Percentiles rank a stretch among this genome's conserved stretches.
These are phyloP conservation scores for Evernia prunastri DNA, from an alignment of 495 filamentous ascomycete genomes.

Conservation along the genomic window DNA sequence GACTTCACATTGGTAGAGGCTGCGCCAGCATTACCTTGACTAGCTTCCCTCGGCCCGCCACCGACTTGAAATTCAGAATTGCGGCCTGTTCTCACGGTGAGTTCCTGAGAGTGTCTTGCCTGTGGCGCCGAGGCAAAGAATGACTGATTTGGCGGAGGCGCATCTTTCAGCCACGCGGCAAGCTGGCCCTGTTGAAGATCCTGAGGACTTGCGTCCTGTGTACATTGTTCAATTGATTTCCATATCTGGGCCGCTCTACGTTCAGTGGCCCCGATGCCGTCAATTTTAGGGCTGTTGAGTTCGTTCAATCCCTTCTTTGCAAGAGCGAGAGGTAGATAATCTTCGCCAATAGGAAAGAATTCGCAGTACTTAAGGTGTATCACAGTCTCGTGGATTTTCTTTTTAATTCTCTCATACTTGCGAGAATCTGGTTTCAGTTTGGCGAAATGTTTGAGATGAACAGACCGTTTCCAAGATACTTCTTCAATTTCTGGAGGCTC, in stretches of 20 bases:
- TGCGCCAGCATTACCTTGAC: neutral
- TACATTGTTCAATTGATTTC: slow-evolving; percentile 10
- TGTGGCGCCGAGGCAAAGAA: neutral
- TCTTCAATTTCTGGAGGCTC: neutral
- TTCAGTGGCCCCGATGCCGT: neutral
- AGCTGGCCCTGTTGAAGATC: slow-evolving; percentile 9
- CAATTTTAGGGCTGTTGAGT: neutral
- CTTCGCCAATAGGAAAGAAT: neutral
- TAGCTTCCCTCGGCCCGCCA: neutral
- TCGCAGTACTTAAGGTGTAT: neutral
- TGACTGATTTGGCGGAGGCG: neutral
- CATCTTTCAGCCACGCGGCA: neutral
- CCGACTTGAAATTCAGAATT: neutral
- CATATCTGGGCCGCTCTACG: slow-evolving; percentile 15
- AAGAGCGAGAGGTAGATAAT: slow-evolving; percentile 8
- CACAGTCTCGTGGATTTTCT: neutral
- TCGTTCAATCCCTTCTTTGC: neutral
- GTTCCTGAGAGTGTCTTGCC: neutral
- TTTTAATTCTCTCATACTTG: neutral
- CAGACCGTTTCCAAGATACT: neutral
- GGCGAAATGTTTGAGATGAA: neutral
- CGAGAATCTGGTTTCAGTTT: neutral
- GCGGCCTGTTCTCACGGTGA: neutral
- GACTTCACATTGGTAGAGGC: neutral
- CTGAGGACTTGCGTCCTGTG: neutral